A percentile compares a stretch with the other conserved stretches of the same genome.
phyloP scores from a whole-genome alignment of 148 eudicot species.

The Rhododendron simsii region DNA sequence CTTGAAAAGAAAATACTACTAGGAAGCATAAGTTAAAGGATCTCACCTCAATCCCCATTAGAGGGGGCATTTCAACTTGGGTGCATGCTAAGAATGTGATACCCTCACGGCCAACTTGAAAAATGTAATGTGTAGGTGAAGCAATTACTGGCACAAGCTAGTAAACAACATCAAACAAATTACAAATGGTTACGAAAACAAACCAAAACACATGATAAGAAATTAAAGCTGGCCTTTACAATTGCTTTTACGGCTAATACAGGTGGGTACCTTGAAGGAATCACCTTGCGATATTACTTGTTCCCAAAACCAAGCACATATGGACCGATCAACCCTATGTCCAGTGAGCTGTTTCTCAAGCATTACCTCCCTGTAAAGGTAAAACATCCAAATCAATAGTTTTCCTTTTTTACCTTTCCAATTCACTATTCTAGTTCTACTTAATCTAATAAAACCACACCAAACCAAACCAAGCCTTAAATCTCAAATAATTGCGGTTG shows the following conservation, averaged over 20 bases:
- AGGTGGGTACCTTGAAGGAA: constrained; percentile 57
- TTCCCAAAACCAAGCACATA: constrained; percentile 93
- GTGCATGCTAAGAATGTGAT: constrained; percentile 90
- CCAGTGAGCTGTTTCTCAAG: constrained; percentile 82
- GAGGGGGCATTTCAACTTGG: constrained; percentile 97
- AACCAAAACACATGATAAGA: neutral
- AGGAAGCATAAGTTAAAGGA: neutral
- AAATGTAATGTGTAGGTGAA: constrained; percentile 94
- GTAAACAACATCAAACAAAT: constrained; percentile 14
- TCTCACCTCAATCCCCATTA: constrained; percentile 94
- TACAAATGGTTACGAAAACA: neutral
- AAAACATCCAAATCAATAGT: neutral
- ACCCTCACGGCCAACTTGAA: constrained; percentile 85
- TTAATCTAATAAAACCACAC: neutral
- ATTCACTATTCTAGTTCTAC: neutral
- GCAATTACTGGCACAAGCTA: constrained; percentile 80
- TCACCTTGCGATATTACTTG: constrained; percentile 65
- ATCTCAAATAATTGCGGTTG: neutral
- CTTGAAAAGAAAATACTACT: neutral
- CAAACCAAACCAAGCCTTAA: neutral
- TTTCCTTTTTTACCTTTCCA: neutral
- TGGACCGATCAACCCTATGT: constrained; percentile 78
- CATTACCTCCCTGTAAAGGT: constrained; percentile 68
- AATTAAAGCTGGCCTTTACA: neutral
- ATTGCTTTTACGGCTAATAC: neutral